Percentiles rank a stretch among this genome's conserved stretches.
phyloP scores from a whole-genome alignment of 768 basidiomycete genomes.

The Auriscalpium vulgare region DNA sequence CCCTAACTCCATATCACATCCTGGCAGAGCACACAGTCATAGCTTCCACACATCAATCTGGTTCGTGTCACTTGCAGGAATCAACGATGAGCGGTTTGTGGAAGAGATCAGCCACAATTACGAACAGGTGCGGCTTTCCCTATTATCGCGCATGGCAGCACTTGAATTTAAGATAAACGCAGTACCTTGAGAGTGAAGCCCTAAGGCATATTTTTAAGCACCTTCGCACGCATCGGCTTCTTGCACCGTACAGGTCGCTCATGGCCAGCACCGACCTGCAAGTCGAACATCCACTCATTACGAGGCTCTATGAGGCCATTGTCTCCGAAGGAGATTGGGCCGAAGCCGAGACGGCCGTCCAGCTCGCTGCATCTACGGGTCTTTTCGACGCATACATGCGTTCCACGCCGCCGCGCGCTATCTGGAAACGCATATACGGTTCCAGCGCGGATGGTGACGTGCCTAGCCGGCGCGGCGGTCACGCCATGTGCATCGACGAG shows the following conservation, averaged over 20 bases:
- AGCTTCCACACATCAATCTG: slow-evolving; percentile 78
- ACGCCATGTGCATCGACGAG: slow-evolving; percentile 75
- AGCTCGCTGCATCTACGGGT: slow-evolving; percentile 38
- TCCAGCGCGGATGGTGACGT: slow-evolving; percentile 58
- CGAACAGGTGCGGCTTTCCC: slow-evolving; percentile 46
- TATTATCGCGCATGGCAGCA: not conserved
- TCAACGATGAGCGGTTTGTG: slow-evolving; percentile 48
- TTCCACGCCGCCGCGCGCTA: slow-evolving; percentile 47
- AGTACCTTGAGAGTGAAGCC: slow-evolving; percentile 62
- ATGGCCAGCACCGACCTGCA: slow-evolving; percentile 45
- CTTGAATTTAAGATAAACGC: not conserved
- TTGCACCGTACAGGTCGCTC: slow-evolving; percentile 56
- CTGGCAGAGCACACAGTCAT: slow-evolving; percentile 53
- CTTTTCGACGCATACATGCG: slow-evolving; percentile 58
- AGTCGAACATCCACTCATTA: slow-evolving; percentile 65
- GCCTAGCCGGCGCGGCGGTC: slow-evolving; percentile 65
- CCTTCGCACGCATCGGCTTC: slow-evolving; percentile 65
- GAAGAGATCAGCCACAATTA: slow-evolving; percentile 43
- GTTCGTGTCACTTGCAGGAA: slow-evolving; percentile 59
- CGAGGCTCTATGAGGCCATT: slow-evolving; percentile 51
- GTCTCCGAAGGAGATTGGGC: slow-evolving; percentile 63
- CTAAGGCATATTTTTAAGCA: slow-evolving; percentile 69
- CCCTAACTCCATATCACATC: not conserved
- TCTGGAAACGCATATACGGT: slow-evolving; percentile 54
- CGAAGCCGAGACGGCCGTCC: slow-evolving; percentile 46